Evolutionary conservation across 1,139 yeast genomes (phyloP), one percentile per base, ranked within the genome.

Genomic region (Yamadazyma triangularis): DNA sequence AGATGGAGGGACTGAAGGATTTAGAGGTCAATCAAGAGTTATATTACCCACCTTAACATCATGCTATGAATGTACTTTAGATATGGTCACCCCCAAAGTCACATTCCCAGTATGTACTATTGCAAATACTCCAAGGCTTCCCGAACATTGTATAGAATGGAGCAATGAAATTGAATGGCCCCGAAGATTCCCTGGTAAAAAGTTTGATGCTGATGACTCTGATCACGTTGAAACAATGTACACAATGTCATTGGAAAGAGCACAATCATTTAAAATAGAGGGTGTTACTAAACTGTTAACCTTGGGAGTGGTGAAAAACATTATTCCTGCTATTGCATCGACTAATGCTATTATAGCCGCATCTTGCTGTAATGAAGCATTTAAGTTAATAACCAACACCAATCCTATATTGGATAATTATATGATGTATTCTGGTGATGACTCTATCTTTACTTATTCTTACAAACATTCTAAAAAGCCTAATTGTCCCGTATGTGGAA

Each of bases 1-100:
- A 20, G 98, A 91, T 51, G 97, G 97, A 2, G 98, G 97, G 3
- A 84, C 96, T 0, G 97, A 91, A 50, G 97, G 97, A 0, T 83
- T 91, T 49, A 73, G 86, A 42, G 98, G 98, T 4, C 96, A 91
- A 50, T 77, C 89, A 11, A 79, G 95, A 47, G 85, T 88, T 8
- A 87, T 89, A 25, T 58, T 88, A 12, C 97, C 98, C 0, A 77
- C 89, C 0, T 56, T 87, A 20, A 77, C 91, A 0, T 82, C 95
- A 1, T 91, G 98, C 58, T 89, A 87, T 60, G 97, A 91, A 53
- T 91, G 98, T 50, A 84, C 95, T 2, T 64, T 86, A 28, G 88
- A 82, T 39, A 72, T 89, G 58, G 64, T 86, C 21, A 77, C 86
- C 6, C 77, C 79, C 2, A 79, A 77, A 43, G 70, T 73, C 5